Conservation (phyloP, 495 filamentous ascomycete genomes). For the Penicillium samsonianum region DNA sequence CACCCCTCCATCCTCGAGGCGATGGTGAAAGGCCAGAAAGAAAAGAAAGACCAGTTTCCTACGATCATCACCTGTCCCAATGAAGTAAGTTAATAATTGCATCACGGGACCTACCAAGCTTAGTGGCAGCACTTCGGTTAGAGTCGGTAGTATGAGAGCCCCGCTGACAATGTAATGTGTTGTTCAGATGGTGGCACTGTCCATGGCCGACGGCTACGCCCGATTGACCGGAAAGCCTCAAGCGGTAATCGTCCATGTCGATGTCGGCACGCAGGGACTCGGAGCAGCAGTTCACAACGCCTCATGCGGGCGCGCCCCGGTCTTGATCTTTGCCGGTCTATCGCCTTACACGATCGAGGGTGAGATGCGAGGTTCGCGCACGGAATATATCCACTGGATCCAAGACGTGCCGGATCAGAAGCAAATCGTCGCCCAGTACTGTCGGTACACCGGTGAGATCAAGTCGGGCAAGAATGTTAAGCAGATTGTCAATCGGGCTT, state of each 20-base stretch:
- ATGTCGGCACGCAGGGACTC: slow-evolving; percentile 91
- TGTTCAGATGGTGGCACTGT: slow-evolving; percentile 94
- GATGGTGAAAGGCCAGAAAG: slow-evolving; percentile 84
- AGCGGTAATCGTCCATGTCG: slow-evolving; percentile 92
- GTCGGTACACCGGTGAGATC: slow-evolving; percentile 86
- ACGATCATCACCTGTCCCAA: slow-evolving; percentile 92
- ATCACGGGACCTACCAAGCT: slow-evolving; percentile 1
- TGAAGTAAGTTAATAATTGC: slow-evolving; percentile 48
- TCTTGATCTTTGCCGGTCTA: slow-evolving; percentile 88
- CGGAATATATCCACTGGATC: slow-evolving; percentile 97
- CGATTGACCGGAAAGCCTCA: slow-evolving; percentile 83
- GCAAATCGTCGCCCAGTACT: slow-evolving; percentile 89
- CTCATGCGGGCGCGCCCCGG: slow-evolving; percentile 78
- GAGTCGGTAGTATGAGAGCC: slow-evolving; percentile 1
- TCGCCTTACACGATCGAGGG: slow-evolving; percentile 90
- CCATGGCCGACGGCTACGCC: slow-evolving; percentile 95
- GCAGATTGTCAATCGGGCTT: slow-evolving; percentile 88
- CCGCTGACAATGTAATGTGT: slow-evolving; percentile 4
- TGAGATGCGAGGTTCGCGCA: slow-evolving; percentile 82
- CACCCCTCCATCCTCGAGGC: slow-evolving; percentile 92
- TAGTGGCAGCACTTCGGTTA: not conserved
- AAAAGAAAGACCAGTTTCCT: slow-evolving; percentile 69
- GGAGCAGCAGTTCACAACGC: slow-evolving; percentile 94
- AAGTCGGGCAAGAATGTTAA: slow-evolving; percentile 93
- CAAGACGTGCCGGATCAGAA: slow-evolving; percentile 96